Evolutionary conservation across 805 yeast species (phyloP), one percentile per base, ranked within the genome.

Genomic region (Priceomyces carsonii): DNA sequence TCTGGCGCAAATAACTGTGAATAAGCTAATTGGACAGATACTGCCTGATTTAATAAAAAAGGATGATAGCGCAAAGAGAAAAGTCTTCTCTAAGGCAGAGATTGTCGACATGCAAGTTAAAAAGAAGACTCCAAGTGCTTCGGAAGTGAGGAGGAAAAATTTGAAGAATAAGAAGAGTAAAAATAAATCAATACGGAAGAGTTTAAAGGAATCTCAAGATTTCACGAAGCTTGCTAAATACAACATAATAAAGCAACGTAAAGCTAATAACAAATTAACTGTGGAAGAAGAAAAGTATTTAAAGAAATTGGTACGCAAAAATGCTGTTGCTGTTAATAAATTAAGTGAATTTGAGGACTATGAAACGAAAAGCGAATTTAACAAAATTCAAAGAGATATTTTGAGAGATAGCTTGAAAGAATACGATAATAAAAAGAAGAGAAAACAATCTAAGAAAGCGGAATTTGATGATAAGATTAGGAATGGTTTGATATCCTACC

Each of bases 401-500:
- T 43, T 62, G 32, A 46, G 48, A 4, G 36, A 42, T 31, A 42
- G 39, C 12, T 50, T 48, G 26, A 52, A 52, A 22, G 48, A 51
- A 35, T 38, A 46, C 22, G 59, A 52, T 26, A 63, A 61, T 48
- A 38, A 53, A 47, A 34, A 52, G 43, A 21, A 26, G 28, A 27
- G 32, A 26, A 32, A 26, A 32, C 46, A 36, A 36, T 51, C 48
- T 49, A 55, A 36, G 39, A 55, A 52, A 31, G 34, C 47, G 21
- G 57, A 55, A 6, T 60, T 61, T 40, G 58, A 66, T 32, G 56
- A 61, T 19, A 71, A 69, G 50, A 55, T 73, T 34, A 56, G 67
- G 38, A 59, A 62, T 33, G 79, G 78, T 14, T 48, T 54, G 23
- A 58, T 72, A 43, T 57, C 75, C 3, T 61, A 63, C 42, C 75